Percentiles rank a stretch among this genome's conserved stretches.
Conservation (phyloP, 169 alveolate genomes). For the Neospora caninum region DNA sequence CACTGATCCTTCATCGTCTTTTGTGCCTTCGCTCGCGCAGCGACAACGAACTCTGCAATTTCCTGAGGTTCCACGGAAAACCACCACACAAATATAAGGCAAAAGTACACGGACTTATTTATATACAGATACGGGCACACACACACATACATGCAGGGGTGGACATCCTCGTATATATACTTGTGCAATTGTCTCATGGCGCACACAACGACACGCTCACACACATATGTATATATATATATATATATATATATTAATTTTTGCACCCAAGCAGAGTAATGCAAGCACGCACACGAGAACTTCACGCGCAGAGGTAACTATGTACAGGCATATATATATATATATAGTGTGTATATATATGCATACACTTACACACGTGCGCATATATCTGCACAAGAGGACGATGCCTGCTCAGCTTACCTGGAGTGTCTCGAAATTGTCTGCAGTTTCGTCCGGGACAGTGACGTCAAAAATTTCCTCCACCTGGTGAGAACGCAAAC, state of each 20-base stretch:
- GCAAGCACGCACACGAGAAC: neutral
- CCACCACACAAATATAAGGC: too few species aligned
- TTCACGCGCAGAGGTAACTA: neutral
- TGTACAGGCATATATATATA: neutral
- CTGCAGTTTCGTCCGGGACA: slow-evolving; percentile 45
- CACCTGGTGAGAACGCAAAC: slow-evolving; percentile 18
- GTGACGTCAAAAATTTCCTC: slow-evolving; percentile 44
- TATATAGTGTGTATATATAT: too few species aligned
- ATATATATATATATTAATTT: too few species aligned
- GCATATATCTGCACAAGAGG: neutral
- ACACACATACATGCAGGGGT: too few species aligned
- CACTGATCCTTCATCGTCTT: neutral
- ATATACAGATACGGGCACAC: too few species aligned
- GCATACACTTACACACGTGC: too few species aligned
- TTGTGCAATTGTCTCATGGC: too few species aligned
- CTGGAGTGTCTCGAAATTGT: slow-evolving; percentile 30
- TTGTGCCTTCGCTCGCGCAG: neutral
- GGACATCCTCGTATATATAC: too few species aligned
- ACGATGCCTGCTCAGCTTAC: neutral
- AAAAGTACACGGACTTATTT: too few species aligned
- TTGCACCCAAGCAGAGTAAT: too few species aligned
- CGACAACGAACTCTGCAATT: neutral
- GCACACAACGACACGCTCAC: too few species aligned
- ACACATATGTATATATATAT: too few species aligned
- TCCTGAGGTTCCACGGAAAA: neutral